Evolutionary conservation across 148 eudicot genomes (phyloP).

Genomic region (Chenopodium album): DNA sequence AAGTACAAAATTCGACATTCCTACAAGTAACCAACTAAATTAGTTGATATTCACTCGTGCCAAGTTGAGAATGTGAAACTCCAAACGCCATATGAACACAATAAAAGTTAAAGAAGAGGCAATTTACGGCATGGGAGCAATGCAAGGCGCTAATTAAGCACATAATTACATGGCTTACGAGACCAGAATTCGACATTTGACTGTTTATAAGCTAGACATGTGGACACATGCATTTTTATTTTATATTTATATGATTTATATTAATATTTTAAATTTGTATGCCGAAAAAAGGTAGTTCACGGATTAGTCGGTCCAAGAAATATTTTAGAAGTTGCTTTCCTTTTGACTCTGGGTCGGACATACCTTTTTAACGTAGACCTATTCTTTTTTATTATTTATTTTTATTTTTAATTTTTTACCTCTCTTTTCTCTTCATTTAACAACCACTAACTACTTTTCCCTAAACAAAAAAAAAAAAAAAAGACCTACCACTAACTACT

Average conservation of each 20-base stretch:
- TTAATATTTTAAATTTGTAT: too few species aligned
- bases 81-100: neutral
- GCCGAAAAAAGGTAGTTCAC: constrained; percentile 2
- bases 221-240: neutral
- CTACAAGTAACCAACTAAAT: too few species aligned
- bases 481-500: too few species aligned
- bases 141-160: constrained; percentile 30
- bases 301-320: constrained; percentile 14
- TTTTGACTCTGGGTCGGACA: constrained; percentile 6
- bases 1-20: too few species aligned
- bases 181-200: constrained; percentile 8
- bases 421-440: neutral
- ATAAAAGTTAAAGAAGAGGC: too few species aligned
- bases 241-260: too few species aligned
- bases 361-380: neutral
- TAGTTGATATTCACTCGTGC: too few species aligned
- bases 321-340: neutral
- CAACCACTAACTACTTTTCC: neutral
- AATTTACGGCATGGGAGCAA: constrained; percentile 14
- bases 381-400: too few species aligned
- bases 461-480: too few species aligned
- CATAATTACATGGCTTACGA: constrained; percentile 13
- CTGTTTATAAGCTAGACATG: neutral
- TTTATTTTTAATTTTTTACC: too few species aligned
- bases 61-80: too few species aligned